phyloP scores from a whole-genome alignment of 495 filamentous ascomycete genomes.

The Rostrohypoxylon terebratum region DNA sequence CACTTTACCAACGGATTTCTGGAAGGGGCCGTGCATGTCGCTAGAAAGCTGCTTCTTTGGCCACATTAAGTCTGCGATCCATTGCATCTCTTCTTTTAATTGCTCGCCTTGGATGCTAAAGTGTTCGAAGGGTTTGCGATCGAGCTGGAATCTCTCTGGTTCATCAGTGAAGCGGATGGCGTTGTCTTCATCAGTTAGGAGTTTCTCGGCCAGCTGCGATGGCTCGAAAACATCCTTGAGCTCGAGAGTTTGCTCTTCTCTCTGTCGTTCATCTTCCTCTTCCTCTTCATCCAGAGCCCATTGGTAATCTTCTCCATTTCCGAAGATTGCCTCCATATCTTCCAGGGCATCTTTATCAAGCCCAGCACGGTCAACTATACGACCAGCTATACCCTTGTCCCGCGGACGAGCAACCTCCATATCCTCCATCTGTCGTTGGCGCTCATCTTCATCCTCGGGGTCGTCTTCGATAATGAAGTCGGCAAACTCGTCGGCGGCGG shows the following conservation, averaged over 20 bases:
- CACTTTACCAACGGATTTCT: conserved; percentile 89
- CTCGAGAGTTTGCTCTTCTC: conserved; percentile 77
- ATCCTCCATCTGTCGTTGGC: conserved; percentile 82
- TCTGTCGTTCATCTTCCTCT: conserved; percentile 76
- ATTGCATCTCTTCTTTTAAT: conserved; percentile 86
- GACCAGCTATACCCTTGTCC: conserved; percentile 71
- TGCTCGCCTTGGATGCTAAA: conserved; percentile 81
- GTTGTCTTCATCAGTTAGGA: conserved; percentile 96
- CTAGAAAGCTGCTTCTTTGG: conserved; percentile 78
- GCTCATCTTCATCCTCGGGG: conserved; percentile 85
- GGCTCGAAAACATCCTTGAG: conserved; percentile 98
- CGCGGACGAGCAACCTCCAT: conserved; percentile 82
- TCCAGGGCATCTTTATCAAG: conserved; percentile 91
- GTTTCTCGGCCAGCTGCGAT: conserved; percentile 88
- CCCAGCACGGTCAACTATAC: conserved; percentile 74
- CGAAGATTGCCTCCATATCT: conserved; percentile 95
- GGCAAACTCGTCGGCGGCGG: conserved; percentile 86
- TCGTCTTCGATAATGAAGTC: conserved; percentile 98
- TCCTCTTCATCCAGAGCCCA: conserved; percentile 91
- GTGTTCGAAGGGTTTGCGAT: conserved; percentile 85
- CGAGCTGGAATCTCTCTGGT: conserved; percentile 93
- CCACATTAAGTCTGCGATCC: conserved; percentile 90
- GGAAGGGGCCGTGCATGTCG: conserved; percentile 83
- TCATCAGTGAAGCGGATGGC: conserved; percentile 85
- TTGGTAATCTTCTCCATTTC: conserved; percentile 92